phyloP scores from a whole-genome alignment of 345 rosid genomes.

The Gossypium bickii region DNA sequence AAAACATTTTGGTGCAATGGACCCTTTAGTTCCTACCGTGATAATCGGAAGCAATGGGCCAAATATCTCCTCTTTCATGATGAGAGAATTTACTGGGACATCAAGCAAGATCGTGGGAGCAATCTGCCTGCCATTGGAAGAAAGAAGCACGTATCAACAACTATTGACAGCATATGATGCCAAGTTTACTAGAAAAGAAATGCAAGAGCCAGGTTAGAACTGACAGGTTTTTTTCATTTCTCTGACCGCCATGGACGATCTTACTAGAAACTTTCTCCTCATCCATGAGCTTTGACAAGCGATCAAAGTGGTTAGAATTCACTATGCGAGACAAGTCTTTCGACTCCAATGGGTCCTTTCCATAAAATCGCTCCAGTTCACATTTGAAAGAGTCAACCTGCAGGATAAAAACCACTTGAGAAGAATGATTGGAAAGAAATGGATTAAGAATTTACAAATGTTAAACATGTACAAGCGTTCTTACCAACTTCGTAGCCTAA shows the following conservation, averaged over 20 bases:
- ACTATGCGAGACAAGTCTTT: conserved; percentile 82
- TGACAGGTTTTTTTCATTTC: conserved; percentile 63
- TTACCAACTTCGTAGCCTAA: conserved; percentile 69
- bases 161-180: neutral
- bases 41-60: conserved; percentile 94
- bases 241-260: conserved; percentile 77
- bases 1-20: neutral
- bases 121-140: conserved; percentile 49
- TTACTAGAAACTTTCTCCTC: conserved; percentile 80
- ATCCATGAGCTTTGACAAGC: conserved; percentile 69
- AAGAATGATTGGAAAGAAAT: conserved; percentile 16
- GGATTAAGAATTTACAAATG: neutral
- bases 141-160: conserved; percentile 1
- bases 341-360: conserved; percentile 71
- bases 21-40: conserved; percentile 36
- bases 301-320: conserved; percentile 70
- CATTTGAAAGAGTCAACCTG: conserved; percentile 62
- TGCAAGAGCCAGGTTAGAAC: conserved; percentile 23
- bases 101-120: conserved; percentile 89
- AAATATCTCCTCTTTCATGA: conserved; percentile 91
- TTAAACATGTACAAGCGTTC: conserved; percentile 17
- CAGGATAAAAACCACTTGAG: conserved; percentile 5
- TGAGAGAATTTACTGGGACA: conserved; percentile 64
- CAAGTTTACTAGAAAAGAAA: neutral
- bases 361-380: conserved; percentile 67